These are phyloP conservation scores for Acorus calamus DNA, from an alignment of 106 monocot species.

Conservation along the genomic window DNA sequence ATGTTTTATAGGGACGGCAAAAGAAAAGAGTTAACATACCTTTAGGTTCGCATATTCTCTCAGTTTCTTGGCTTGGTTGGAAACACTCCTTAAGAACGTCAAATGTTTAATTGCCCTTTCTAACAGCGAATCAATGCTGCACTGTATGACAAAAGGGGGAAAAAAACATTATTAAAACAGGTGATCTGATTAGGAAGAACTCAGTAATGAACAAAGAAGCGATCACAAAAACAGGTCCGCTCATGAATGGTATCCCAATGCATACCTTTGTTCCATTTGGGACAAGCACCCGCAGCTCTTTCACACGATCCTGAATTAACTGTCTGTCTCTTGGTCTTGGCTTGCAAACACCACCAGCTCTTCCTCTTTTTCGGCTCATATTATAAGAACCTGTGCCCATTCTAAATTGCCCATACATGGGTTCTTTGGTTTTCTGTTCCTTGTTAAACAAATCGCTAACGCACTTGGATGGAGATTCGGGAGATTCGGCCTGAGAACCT, in stretches of 20 bases:
- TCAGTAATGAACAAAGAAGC: too few species aligned
- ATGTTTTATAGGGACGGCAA: not conserved
- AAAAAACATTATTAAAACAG: not conserved
- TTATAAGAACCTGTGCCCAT: slow-evolving; percentile 6
- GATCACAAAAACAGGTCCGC: not conserved
- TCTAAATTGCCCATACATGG: not conserved
- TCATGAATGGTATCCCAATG: not conserved
- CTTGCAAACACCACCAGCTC: slow-evolving; percentile 15
- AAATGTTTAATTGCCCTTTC: slow-evolving; percentile 75
- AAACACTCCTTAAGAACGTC: slow-evolving; percentile 60
- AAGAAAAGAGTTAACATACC: slow-evolving; percentile 13
- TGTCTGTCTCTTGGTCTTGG: slow-evolving; percentile 82
- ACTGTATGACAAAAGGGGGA: slow-evolving; percentile 34
- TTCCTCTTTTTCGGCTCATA: slow-evolving; percentile 19
- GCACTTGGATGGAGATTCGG: slow-evolving; percentile 19
- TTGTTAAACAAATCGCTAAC: slow-evolving; percentile 6
- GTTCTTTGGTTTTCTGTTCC: slow-evolving; percentile 6
- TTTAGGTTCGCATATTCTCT: slow-evolving; percentile 23
- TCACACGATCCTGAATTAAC: slow-evolving; percentile 84
- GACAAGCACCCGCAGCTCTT: slow-evolving; percentile 72
- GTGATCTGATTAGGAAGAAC: too few species aligned
- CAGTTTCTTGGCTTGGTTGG: slow-evolving; percentile 52
- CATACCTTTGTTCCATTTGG: slow-evolving; percentile 70
- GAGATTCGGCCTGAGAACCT: slow-evolving; percentile 13
- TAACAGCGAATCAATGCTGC: slow-evolving; percentile 75